Evolutionary conservation across 2,329 filamentous ascomycete genomes (phyloP).

Genomic region (Nakataea oryzae): DNA sequence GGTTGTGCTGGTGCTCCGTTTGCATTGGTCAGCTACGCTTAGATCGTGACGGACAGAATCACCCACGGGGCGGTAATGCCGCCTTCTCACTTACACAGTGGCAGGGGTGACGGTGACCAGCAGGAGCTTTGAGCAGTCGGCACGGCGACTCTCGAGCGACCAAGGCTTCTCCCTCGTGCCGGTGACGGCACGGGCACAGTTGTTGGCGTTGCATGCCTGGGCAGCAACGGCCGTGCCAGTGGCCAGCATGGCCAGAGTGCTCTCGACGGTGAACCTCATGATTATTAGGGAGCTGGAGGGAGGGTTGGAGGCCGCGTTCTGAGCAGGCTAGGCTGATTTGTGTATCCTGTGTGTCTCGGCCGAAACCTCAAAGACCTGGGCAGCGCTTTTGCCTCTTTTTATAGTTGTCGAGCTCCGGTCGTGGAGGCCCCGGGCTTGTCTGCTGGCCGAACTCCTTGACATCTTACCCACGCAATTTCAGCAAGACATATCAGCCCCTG

Average conservation of each 20-base stretch:
- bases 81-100: not conserved
- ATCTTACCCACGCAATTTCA: too few species aligned
- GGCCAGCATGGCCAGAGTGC: not conserved
- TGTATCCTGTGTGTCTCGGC: too few species aligned
- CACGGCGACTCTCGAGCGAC: not conserved
- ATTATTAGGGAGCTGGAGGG: not conserved
- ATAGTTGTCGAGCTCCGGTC: too few species aligned
- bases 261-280: not conserved
- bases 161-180: not conserved
- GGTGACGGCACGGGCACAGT: conserved; percentile 1
- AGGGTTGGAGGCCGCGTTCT: too few species aligned
- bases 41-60: not conserved
- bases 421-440: too few species aligned
- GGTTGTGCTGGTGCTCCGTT: not conserved
- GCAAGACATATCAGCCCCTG: too few species aligned
- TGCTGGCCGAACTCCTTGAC: too few species aligned
- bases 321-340: too few species aligned
- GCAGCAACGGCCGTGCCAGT: not conserved
- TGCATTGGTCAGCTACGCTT: not conserved
- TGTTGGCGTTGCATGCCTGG: not conserved
- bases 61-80: not conserved
- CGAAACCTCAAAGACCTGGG: too few species aligned
- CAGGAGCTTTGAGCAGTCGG: conserved; percentile 3
- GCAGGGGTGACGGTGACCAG: not conserved
- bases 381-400: too few species aligned